These are phyloP conservation scores for Populus simonii DNA, from an alignment of 345 rosid genomes.

Conservation along the genomic window DNA sequence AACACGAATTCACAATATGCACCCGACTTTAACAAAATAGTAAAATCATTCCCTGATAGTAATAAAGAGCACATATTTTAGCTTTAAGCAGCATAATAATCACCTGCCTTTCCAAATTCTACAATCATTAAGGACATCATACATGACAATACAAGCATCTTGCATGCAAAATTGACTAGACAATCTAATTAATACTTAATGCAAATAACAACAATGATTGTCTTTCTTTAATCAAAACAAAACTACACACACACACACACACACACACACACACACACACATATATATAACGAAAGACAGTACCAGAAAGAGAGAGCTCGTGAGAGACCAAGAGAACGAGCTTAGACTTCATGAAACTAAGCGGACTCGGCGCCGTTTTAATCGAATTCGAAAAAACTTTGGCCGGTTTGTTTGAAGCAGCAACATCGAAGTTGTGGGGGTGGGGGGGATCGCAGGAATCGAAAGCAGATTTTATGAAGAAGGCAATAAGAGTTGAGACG, in stretches of 20 bases:
- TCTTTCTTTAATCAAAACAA: not conserved
- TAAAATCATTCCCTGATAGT: not conserved
- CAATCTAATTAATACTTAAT: not conserved
- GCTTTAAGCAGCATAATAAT: too few relatives aligned
- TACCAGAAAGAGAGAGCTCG: slow-evolving; percentile 48
- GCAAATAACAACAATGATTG: not conserved
- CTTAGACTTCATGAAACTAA: slow-evolving; percentile 49
- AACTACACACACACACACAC: not conserved
- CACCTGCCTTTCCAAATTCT: not conserved
- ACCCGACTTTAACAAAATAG: not conserved
- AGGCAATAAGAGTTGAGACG: slow-evolving; percentile 32
- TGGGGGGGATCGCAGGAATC: slow-evolving; percentile 36
- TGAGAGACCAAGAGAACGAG: slow-evolving; percentile 45
- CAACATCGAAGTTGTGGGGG: not conserved
- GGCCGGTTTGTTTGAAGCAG: not conserved
- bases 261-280: not conserved
- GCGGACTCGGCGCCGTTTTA: slow-evolving; percentile 31
- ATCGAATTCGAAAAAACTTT: not conserved
- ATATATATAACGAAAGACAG: not conserved
- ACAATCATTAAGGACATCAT: not conserved
- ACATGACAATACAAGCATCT: not conserved
- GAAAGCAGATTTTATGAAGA: slow-evolving; percentile 37
- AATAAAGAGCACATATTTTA: too few relatives aligned
- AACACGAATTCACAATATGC: not conserved
- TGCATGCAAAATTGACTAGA: not conserved